Evolutionary conservation across 352 stramenopile species (phyloP), one percentile per base, ranked within the genome.

Genomic region (Blastocystis sp.): DNA sequence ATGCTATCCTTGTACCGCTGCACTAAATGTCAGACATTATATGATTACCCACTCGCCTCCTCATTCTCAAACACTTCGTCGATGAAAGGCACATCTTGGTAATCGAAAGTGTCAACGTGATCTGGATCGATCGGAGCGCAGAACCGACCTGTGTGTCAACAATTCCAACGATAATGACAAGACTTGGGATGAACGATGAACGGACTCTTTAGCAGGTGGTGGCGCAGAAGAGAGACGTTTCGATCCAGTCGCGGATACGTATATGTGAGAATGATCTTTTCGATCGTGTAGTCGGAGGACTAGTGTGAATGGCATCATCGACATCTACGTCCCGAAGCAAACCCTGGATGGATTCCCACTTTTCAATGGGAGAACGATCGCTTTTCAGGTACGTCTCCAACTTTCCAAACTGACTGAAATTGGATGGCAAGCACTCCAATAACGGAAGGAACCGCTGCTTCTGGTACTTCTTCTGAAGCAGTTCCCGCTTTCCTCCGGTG

Each of bases 151-250:
- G 48, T n/a, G 2, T 0, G 4, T 36, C 48, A 14, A 77, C 14
- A 61, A 24, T 36, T 7, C 42, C 29, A 38, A 14, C 21, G 1
- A 77, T 48, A 4, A 29, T n/a, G 18, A 75, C 73, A 53, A 36
- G 73, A 73, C 1, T 84, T 84, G 14, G 73, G 73, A 84, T 84
- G 73, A 3, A 84, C 59, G 27, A 69, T 54, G 38, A 84, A 84
- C 21, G 59, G 54, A 54, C 54, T 73, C 59, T 84, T 84, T 29
- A 84, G 32, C 42, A 84, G 63, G 38, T 84, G 73, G 36, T 84
- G 34, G 24, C 73, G 46, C 32, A 73, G 27, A 6, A 84, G 36
- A 32, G 73, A 84, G 4, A 84, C 73, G 36, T 84, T 84, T n/a
- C 32, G 24, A 46, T 84, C 73, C 1, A 84, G 29, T 1, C 73